Base-by-base conservation (phyloP, 2,329 filamentous ascomycete genomes). In the Blastomyces parvus region DNA sequence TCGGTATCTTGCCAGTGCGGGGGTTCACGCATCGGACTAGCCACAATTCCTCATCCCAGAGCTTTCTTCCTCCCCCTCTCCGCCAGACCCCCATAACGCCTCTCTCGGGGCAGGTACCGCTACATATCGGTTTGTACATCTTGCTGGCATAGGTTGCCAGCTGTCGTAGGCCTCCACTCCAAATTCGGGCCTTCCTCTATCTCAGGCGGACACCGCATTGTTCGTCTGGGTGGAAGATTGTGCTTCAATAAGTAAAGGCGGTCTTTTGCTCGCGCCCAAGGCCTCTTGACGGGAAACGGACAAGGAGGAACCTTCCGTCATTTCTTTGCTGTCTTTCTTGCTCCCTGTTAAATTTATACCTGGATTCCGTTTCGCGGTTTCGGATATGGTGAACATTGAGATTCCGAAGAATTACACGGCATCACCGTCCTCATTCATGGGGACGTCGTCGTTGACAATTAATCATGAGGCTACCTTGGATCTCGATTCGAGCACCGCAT, bases 221-320 rank as follows among this genome's bases (percentile, higher is more conserved):
- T 92, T 92, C 90, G 90, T 93, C 91, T 95, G 90, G 86, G 90
- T 84, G 86, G 89, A 87, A 95, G 91, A 91, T 89, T 91, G 53
- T 91, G 90, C 91, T 91, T 94, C 89, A 89, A 62, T 64, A 72
- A 56, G 3, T 63, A 72, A 56, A 17, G 13, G 74, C 11, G n/a
- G 19, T n/a, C 42, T 71, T 71, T 74, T 73, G 65, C 64, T 68
- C 70, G 17, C 25, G 68, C 70, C 70, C 72, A 69, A 66, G 68
- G 66, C 65, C 65, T 64, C 62, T 46, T 61, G 2, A 5, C 30
- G 38, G 64, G 65, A 65, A 50, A 46, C n/a, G 63, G 65, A 64
- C 52, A 38, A 27, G 25, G n/a, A 55, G 13, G 11, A 40, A 40
- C 38, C 48, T 62, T 38, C 33, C 38, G 19, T 22, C 17, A 27